Conservation (phyloP, 805 yeast species). For the Jamesozyma piceae region DNA sequence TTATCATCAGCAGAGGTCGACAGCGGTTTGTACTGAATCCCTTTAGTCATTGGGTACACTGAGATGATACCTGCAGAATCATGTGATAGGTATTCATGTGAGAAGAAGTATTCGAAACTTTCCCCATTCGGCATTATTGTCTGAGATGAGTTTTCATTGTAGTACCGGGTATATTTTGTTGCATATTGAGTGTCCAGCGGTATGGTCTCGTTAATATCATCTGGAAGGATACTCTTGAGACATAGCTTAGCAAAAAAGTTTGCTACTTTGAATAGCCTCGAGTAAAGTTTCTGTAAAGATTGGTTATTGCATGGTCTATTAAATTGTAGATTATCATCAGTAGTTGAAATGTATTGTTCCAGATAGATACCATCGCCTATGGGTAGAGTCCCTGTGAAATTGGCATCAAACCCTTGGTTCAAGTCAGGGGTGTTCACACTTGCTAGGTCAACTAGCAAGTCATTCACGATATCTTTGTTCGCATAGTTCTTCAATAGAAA, state of each 20-base stretch:
- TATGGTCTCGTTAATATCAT: background rate
- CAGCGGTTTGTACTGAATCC: conserved; percentile 20
- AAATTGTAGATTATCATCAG: conserved; percentile 14
- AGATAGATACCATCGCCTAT: conserved; percentile 11
- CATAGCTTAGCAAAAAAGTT: conserved; percentile 17
- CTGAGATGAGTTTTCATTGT: conserved; percentile 1
- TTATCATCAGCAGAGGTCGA: conserved; percentile 20
- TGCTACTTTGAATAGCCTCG: conserved; percentile 17
- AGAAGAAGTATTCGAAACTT: conserved; percentile 11
- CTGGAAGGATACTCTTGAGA: conserved; percentile 9
- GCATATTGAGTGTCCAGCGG: conserved; percentile 7
- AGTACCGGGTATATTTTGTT: conserved; percentile 18
- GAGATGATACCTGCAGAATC: conserved; percentile 21
- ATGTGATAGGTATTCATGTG: conserved; percentile 12
- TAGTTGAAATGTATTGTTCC: conserved; percentile 22
- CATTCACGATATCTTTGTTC: conserved; percentile 14
- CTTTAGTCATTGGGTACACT: conserved; percentile 20
- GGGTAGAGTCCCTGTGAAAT: conserved; percentile 20
- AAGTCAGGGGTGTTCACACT: conserved; percentile 1
- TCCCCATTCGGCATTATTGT: conserved; percentile 11
- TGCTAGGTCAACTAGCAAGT: conserved; percentile 6
- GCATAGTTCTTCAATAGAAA: conserved; percentile 28
- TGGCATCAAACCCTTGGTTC: conserved; percentile 20
- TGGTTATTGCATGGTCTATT: conserved; percentile 11
- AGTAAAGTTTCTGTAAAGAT: conserved; percentile 11